Evolutionary conservation across 2,329 filamentous ascomycete species (phyloP).

Genomic region (Aspergillus latus): DNA sequence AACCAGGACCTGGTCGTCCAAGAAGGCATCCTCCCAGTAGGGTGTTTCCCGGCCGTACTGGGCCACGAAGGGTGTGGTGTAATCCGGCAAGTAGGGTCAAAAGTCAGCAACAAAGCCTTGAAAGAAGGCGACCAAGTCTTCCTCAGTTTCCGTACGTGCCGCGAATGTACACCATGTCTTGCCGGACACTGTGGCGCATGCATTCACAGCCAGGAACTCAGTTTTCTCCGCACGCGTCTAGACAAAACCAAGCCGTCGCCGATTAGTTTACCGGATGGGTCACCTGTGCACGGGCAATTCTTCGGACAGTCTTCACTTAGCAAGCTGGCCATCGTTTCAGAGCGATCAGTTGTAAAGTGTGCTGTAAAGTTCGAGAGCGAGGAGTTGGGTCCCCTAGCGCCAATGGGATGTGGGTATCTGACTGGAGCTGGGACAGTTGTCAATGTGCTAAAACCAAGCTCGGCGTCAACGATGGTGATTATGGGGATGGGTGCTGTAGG

Average conservation of each 20-base stretch:
- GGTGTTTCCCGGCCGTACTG: constrained; percentile 27
- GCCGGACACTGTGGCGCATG: constrained; percentile 25
- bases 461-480: constrained; percentile 24
- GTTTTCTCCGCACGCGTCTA: constrained; percentile 27
- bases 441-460: constrained; percentile 28
- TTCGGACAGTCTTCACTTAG: constrained; percentile 39
- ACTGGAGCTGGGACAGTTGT: constrained; percentile 36
- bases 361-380: constrained; percentile 6
- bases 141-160: constrained; percentile 28
- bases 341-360: constrained; percentile 33
- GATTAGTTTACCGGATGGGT: constrained; percentile 18
- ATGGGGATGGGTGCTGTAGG: constrained; percentile 49
- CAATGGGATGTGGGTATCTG: constrained; percentile 34
- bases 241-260: constrained; percentile 21
- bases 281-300: constrained; percentile 30
- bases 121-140: constrained; percentile 33
- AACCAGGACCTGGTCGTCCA: constrained; percentile 7
- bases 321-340: constrained; percentile 32
- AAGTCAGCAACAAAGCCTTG: neutral
- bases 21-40: constrained; percentile 25
- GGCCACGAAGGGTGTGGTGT: constrained; percentile 28
- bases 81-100: neutral
- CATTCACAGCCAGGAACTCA: constrained; percentile 21
- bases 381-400: constrained; percentile 28
- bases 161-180: constrained; percentile 22